Evolutionary conservation across 108 stramenopile genomes (phyloP).

Genomic region (Cyclotella sp.): DNA sequence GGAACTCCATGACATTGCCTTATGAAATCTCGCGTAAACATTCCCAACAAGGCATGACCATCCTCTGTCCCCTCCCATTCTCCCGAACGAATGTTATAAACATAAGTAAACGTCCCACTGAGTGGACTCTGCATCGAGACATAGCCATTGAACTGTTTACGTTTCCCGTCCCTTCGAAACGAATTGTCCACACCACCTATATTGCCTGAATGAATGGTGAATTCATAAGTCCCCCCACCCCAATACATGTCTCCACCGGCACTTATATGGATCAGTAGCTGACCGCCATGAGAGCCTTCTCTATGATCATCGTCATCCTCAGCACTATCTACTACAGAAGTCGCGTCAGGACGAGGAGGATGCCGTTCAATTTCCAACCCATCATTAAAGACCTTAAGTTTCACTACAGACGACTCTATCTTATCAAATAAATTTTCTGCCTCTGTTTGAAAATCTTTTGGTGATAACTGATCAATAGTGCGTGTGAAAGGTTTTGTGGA

Average conservation of each 20-base stretch:
- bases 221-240: conserved; percentile 45
- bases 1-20: conserved; percentile 84
- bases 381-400: conserved; percentile 69
- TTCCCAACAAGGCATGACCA: conserved; percentile 76
- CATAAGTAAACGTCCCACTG: conserved; percentile 71
- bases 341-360: not conserved
- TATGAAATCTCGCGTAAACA: conserved; percentile 83
- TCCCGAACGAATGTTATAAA: conserved; percentile 55
- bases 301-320: conserved; percentile 15
- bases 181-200: too few relatives aligned
- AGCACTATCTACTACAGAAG: conserved; percentile 7
- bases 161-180: conserved; percentile 40
- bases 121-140: conserved; percentile 67
- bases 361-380: conserved; percentile 49
- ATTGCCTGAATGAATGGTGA: too few relatives aligned
- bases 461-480: not conserved
- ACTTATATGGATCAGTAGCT: conserved; percentile 61
- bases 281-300: conserved; percentile 39
- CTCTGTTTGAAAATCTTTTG: conserved; percentile 46
- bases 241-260: conserved; percentile 63
- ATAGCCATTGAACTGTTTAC: conserved; percentile 29
- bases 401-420: conserved; percentile 59
- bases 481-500: not conserved
- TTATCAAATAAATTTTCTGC: conserved; percentile 64
- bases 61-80: conserved; percentile 80